These are phyloP conservation scores for Exidia glandulosa DNA, from an alignment of 768 basidiomycete genomes.

Conservation along the genomic window DNA sequence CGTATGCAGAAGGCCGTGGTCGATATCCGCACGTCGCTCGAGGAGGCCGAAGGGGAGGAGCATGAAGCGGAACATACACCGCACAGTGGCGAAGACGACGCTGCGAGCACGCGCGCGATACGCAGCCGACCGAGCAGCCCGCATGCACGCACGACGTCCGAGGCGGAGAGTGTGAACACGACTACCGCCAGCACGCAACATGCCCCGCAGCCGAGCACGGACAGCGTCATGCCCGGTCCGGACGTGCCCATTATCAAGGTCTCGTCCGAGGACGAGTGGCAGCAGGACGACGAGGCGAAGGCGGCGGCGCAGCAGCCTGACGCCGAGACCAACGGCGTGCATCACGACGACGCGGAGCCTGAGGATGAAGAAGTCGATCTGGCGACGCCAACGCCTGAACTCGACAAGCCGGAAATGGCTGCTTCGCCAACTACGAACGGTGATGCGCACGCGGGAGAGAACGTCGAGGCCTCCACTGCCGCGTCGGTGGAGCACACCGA, in stretches of 20 bases:
- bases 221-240: not conserved
- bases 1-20: conserved; percentile 84
- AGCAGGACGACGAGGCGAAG: conserved; percentile 41
- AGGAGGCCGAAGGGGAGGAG: conserved; percentile 12
- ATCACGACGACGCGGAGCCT: conserved; percentile 3
- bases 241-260: not conserved
- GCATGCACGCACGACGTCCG: not conserved
- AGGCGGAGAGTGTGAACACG: not conserved
- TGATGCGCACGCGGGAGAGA: conserved; percentile 11
- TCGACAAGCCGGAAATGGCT: conserved; percentile 31
- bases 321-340: conserved; percentile 6
- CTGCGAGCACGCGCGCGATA: conserved; percentile 7
- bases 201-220: not conserved
- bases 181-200: conserved; percentile 18
- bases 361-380: conserved; percentile 18
- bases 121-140: conserved; percentile 10
- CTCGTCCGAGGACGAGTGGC: conserved; percentile 21
- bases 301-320: conserved; percentile 24
- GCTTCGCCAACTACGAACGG: conserved; percentile 16
- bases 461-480: conserved; percentile 12
- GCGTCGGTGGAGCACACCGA: conserved; percentile 29
- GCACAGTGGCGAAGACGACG: no score
- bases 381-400: conserved; percentile 13
- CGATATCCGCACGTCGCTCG: conserved; percentile 34
- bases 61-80: no score